phyloP scores from a whole-genome alignment of 2,329 filamentous ascomycete genomes.

The Apiospora saccharicola region DNA sequence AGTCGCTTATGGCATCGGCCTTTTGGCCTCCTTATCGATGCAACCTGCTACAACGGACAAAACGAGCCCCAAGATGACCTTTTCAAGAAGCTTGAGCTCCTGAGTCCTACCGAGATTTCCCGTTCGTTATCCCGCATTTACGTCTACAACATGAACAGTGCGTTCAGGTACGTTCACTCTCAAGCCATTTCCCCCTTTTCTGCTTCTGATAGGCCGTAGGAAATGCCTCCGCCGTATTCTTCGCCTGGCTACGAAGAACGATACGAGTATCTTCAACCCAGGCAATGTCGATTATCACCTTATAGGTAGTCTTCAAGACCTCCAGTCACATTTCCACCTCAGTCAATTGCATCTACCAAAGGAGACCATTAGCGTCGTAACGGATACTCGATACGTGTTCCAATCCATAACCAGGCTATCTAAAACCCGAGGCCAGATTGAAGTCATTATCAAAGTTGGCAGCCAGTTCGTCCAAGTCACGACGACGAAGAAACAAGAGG shows the following conservation, averaged over 20 bases:
- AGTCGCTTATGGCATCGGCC: conserved; percentile 74
- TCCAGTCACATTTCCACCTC: conserved; percentile 72
- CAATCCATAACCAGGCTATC: conserved; percentile 71
- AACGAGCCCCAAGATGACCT: conserved; percentile 71
- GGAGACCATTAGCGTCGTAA: conserved; percentile 73
- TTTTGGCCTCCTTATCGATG: conserved; percentile 72
- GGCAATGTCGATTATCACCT: conserved; percentile 72
- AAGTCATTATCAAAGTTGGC: conserved; percentile 73
- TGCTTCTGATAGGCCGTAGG: conserved; percentile 39
- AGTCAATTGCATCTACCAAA: conserved; percentile 72
- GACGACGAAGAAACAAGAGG: conserved; percentile 73
- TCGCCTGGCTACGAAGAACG: conserved; percentile 67
- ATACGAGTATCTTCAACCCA: conserved; percentile 67
- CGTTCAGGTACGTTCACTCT: conserved; percentile 60
- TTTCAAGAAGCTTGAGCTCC: conserved; percentile 67
- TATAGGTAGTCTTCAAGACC: conserved; percentile 69
- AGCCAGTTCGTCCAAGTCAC: conserved; percentile 75
- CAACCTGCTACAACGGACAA: conserved; percentile 74
- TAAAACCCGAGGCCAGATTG: conserved; percentile 74
- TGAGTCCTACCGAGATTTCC: conserved; percentile 68
- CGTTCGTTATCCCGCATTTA: conserved; percentile 68
- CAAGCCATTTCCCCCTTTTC: not conserved
- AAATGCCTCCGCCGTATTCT: conserved; percentile 72
- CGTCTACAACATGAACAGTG: conserved; percentile 77
- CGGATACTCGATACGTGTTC: conserved; percentile 70